phyloP scores from a whole-genome alignment of 164 flowering plant genomes.

The Nelumbo lutea region DNA sequence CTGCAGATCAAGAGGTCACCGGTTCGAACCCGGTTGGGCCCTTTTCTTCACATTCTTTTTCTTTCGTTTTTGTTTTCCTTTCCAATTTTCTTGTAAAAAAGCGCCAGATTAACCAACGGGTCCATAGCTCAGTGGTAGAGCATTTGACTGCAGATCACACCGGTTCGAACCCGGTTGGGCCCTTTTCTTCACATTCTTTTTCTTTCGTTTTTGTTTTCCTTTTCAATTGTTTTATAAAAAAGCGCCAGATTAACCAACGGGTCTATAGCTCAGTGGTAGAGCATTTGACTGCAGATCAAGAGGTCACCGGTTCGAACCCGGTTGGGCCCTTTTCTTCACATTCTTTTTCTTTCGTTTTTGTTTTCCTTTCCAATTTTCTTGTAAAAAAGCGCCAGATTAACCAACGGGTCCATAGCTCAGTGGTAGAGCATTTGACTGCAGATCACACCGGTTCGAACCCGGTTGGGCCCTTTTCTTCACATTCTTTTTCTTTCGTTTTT shows the following conservation, averaged over 20 bases:
- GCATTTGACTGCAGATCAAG: constrained; percentile 98
- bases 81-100: no score
- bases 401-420: constrained; percentile 88
- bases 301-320: constrained; percentile 96
- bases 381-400: no score
- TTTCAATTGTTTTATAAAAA: no score
- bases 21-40: constrained; percentile 96
- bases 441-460: constrained; percentile 95
- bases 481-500: no score
- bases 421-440: constrained; percentile 99
- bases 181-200: constrained; percentile 20
- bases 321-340: constrained; percentile 30
- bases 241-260: constrained; percentile 10
- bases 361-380: no score
- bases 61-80: no score
- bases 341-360: no score
- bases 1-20: constrained; percentile 97
- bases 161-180: constrained; percentile 97
- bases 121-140: constrained; percentile 98
- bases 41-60: constrained; percentile 13
- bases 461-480: constrained; percentile 63
- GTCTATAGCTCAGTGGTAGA: constrained; percentile 98
- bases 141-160: constrained; percentile 97
- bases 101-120: constrained; percentile 19
- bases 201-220: no score